Percentiles rank a stretch among this genome's conserved stretches.
Evolutionary conservation across 1,139 yeast genomes (phyloP).

Genomic region (Torulaspora pretoriensis): DNA sequence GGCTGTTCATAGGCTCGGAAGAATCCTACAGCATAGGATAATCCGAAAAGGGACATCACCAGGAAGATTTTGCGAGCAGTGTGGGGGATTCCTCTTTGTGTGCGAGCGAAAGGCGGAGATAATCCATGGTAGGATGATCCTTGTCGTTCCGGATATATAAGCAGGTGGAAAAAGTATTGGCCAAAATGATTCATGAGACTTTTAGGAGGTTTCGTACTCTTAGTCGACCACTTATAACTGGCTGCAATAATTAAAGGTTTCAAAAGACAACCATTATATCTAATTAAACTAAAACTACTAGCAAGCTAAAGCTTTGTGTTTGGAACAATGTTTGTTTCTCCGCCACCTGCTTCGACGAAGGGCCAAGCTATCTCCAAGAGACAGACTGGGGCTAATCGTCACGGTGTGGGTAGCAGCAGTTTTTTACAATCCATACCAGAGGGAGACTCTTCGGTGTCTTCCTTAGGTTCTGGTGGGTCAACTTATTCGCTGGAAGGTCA

Average conservation of each 20-base stretch:
- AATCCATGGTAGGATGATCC: not conserved
- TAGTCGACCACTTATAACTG: no score
- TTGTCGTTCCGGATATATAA: conserved; percentile 1
- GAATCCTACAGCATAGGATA: not conserved
- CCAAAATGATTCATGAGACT: not conserved
- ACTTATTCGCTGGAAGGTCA: conserved; percentile 6
- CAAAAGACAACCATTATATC: no score
- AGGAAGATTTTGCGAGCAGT: not conserved
- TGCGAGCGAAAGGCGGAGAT: not conserved
- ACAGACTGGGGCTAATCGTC: conserved; percentile 14
- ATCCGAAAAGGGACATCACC: not conserved
- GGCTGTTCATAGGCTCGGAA: not conserved
- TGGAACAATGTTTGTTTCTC: conserved; percentile 33
- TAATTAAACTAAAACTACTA: not conserved
- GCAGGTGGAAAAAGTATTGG: not conserved
- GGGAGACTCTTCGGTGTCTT: conserved; percentile 2
- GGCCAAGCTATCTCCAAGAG: conserved; percentile 26
- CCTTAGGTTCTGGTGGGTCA: conserved; percentile 1
- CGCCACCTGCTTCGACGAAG: conserved; percentile 32
- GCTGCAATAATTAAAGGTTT: no score
- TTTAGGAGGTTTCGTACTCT: no score
- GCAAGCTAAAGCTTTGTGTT: not conserved
- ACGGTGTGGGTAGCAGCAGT: conserved; percentile 2
- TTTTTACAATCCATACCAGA: conserved; percentile 11
- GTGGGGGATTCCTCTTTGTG: not conserved